Base-by-base conservation (phyloP, 1,139 yeast genomes). In the Taphrina betulina region DNA sequence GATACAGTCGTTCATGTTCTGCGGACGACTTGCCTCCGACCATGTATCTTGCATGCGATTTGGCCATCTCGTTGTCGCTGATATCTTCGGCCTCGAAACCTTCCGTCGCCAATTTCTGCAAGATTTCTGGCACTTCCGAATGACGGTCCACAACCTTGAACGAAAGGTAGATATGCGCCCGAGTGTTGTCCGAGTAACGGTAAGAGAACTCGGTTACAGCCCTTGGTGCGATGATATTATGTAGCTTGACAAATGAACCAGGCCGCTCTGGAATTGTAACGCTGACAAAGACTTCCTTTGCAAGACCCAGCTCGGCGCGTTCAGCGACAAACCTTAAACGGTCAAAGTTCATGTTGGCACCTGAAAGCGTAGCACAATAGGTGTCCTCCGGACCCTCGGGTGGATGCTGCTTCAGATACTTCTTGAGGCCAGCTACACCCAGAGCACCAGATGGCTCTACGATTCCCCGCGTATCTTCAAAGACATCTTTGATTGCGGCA, bases 311-410 rank as follows among this genome's bases (percentile, higher is more conserved):
- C 57, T 88, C 95, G 3, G 98, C 96, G 71, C 99, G 83, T 72
- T 92, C 99, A 60, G 95, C 82, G n/a, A 92, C 97, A 70, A 92
- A 92, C 68, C 99, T 79, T 64, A 92, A 76, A 66, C 99, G 79
- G 71, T 90, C 98, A 68, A 92, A 92, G 72, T 94, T 92, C 95
- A 92, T 90, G 71, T 92, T 92, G 34, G 99, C 99, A 60, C 97
- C 99, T 33, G 95, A 85, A 57, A 92, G 75, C 24, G 94, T 78
- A 5, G 96, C 94, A 26, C 87, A 86, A 66, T 88, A 90, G 0
- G 87, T 79, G 57, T 75, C 72, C 7, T 31, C 40, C 24, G 48
- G 46, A 10, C 16, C 28, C 40, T 82, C 74, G 53, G 83, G 85
- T 7, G 83, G 82, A 64, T 84, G 81, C 17, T 73, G 68, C 36